Base-by-base conservation (phyloP, 73 alveolate species). In the Paramecium pentaurelia region DNA sequence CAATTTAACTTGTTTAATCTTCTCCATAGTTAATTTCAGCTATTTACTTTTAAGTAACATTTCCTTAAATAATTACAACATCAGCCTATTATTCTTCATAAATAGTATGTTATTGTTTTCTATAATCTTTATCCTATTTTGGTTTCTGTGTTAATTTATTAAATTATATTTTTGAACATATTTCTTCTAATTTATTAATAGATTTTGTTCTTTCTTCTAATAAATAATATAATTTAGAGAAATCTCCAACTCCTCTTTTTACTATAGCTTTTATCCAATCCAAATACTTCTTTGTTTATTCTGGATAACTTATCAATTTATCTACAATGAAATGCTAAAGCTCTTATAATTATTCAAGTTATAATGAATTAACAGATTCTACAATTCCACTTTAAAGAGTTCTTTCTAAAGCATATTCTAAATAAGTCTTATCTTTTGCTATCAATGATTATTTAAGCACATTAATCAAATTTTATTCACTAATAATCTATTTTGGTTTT, bases 211-310 rank as follows among this genome's bases (percentile, higher is more conserved):
- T 80, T 12, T 80, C 91, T 36, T 80, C 91, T 27, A 80, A 45
- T 10, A 42, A 32, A 45, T 80, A 80, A 45, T 47, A 40, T 22
- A 80, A 28, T 49, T 80, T 80, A 40, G 71, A 42, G 10, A 80
- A 45, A 36, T 80, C 75, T 80, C 91, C 91, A 25, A 80, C 71
- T 45, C 91, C 91, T 80, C 58, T 80, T 12, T 28, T 27, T 9
- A 80, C 73, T 11, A 80, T 42, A 9, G 47, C 71, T 25, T 45
- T 42, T 1, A 80, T 47, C 91, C 91, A 80, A 20, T 27, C 37
- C 16, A 42, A 38, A 49, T 80, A 80, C 49, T 80, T 40, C 20
- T 44, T 80, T 11, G 44, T 80, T 28, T 44, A 16, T 38, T 75
- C 47, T 3, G 91, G 91, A 45, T 32, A 80, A 49, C 73, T 80